Conservation (phyloP, 768 basidiomycete species). For the Lactarius vividus region DNA sequence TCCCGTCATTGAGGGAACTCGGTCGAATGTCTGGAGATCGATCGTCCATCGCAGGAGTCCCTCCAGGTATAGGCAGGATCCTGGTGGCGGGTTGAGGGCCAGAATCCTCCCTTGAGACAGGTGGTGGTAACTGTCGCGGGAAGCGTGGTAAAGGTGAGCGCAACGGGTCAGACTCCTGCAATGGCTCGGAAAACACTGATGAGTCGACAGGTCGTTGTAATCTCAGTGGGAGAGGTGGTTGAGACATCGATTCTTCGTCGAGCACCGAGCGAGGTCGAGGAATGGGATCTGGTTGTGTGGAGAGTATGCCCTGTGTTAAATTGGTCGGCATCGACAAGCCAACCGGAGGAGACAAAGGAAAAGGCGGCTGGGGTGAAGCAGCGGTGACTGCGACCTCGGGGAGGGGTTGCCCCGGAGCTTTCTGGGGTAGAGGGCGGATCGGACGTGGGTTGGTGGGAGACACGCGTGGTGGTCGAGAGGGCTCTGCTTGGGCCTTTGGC, state of each 20-base stretch:
- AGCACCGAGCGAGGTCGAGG: constrained; percentile 25
- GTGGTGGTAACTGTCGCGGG: constrained; percentile 24
- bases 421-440: constrained; percentile 21
- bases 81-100: constrained; percentile 8
- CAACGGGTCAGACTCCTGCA: constrained; percentile 38
- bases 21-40: constrained; percentile 17
- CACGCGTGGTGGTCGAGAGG: constrained; percentile 7
- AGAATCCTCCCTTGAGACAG: constrained; percentile 24
- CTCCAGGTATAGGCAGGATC: constrained; percentile 22
- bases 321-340: constrained; percentile 4
- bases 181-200: constrained; percentile 28
- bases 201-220: constrained; percentile 24
- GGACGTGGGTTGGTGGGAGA: constrained; percentile 25
- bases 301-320: constrained; percentile 7
- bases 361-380: constrained; percentile 2
- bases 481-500: constrained; percentile 14
- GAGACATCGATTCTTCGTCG: constrained; percentile 23
- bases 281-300: constrained; percentile 23
- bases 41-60: constrained; percentile 24
- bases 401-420: constrained; percentile 9
- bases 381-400: constrained; percentile 18
- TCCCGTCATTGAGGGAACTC: constrained; percentile 12
- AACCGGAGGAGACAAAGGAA: constrained; percentile 9
- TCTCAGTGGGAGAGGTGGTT: constrained; percentile 10
- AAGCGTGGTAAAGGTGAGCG: constrained; percentile 41